These are phyloP conservation scores for Calonectria naviculata DNA, from an alignment of 2,329 filamentous ascomycete species.

Conservation along the genomic window DNA sequence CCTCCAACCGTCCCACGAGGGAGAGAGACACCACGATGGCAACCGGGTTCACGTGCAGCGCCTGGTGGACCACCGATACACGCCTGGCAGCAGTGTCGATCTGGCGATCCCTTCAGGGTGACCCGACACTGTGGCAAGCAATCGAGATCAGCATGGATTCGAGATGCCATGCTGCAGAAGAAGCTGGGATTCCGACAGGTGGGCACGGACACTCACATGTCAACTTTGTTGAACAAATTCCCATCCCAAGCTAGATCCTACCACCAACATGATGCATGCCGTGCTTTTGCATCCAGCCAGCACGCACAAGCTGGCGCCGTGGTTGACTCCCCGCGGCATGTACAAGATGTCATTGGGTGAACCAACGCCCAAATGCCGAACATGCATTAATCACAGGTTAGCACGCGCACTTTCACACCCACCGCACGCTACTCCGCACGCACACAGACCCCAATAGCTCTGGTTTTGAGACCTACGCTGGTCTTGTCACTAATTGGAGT, in stretches of 20 bases:
- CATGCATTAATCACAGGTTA: slow-evolving; percentile 10
- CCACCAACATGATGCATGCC: not conserved
- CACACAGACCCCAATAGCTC: not conserved
- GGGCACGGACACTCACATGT: not conserved
- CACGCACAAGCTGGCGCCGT: not conserved
- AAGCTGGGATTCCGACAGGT: not conserved
- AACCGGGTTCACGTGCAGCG: not conserved
- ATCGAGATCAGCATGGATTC: not conserved
- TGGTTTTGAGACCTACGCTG: not conserved
- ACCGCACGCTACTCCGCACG: not conserved
- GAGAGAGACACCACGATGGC: slow-evolving; percentile 17
- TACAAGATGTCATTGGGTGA: not conserved
- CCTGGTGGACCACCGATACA: slow-evolving; percentile 1
- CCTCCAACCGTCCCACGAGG: slow-evolving; percentile 1
- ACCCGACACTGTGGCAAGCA: not conserved
- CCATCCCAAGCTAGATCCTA: not conserved
- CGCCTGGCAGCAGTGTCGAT: slow-evolving; percentile 1
- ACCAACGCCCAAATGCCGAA: not conserved
- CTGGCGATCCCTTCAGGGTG: not conserved
- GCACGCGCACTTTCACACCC: not conserved
- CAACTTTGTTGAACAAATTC: not conserved
- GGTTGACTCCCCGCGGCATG: not conserved
- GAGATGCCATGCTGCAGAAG: not conserved
- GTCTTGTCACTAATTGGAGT: not conserved
- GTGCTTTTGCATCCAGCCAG: not conserved